Conservation (phyloP, 352 stramenopile genomes). For the Phytophthora capsici region DNA sequence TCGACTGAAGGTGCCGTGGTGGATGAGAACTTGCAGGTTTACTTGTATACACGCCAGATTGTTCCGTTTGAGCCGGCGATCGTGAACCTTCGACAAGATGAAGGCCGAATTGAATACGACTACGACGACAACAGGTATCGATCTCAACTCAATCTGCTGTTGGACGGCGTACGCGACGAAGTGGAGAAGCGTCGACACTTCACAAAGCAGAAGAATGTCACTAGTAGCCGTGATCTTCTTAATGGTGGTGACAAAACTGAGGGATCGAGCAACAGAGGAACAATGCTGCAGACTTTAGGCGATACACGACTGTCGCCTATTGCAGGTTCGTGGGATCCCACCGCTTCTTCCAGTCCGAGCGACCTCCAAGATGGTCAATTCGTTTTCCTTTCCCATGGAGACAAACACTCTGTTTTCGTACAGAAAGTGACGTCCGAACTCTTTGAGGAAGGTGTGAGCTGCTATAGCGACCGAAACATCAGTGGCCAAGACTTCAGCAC, state of each 20-base stretch:
- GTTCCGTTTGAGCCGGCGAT: slow-evolving; percentile 72
- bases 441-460: slow-evolving; percentile 2
- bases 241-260: not conserved
- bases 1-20: slow-evolving; percentile 68
- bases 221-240: not conserved
- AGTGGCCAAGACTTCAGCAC: slow-evolving; percentile 22
- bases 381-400: slow-evolving; percentile 28
- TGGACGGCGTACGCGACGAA: slow-evolving; percentile 62
- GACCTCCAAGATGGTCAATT: slow-evolving; percentile 15
- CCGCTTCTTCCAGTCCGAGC: slow-evolving; percentile 30
- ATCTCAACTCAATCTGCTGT: slow-evolving; percentile 38
- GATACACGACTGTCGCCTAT: slow-evolving; percentile 2
- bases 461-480: slow-evolving; percentile 23
- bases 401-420: slow-evolving; percentile 19
- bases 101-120: slow-evolving; percentile 26
- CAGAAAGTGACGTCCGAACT: slow-evolving; percentile 11
- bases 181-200: slow-evolving; percentile 46
- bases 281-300: slow-evolving; percentile 17
- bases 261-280: slow-evolving; percentile 14
- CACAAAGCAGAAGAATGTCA: slow-evolving; percentile 52
- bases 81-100: slow-evolving; percentile 32
- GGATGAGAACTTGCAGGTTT: slow-evolving; percentile 72
- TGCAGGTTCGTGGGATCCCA: not conserved
- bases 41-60: slow-evolving; percentile 76
- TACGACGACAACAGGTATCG: slow-evolving; percentile 28